Conservation (phyloP, 1,139 yeast genomes). For the Kluyveromyces marxianus region DNA sequence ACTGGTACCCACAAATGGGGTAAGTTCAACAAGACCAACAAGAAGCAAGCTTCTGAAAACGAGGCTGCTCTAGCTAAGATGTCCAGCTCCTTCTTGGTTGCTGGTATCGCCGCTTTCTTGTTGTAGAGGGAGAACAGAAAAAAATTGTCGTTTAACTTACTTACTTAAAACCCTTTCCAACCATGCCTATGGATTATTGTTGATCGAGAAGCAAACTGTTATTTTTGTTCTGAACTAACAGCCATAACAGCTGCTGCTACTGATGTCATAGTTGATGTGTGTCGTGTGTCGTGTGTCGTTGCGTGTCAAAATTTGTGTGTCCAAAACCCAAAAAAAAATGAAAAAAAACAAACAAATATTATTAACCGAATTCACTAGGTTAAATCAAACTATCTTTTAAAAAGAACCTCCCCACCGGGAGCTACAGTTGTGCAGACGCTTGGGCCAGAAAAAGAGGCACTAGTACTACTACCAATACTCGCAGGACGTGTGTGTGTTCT, state of each 20-base stretch:
- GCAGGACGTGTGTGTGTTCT: no score
- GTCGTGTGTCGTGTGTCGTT: slow-evolving; percentile 8
- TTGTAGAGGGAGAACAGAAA: slow-evolving; percentile 18
- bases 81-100: slow-evolving; percentile 18
- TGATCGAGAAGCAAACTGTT: no score
- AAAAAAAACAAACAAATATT: no score
- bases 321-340: not conserved
- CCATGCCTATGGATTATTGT: no score
- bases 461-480: no score
- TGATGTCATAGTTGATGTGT: slow-evolving; percentile 9
- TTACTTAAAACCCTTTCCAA: no score
- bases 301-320: not conserved
- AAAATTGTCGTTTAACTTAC: not conserved
- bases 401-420: no score
- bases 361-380: no score
- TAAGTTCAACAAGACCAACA: slow-evolving; percentile 42
- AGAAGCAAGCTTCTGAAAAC: slow-evolving; percentile 26
- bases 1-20: slow-evolving; percentile 43
- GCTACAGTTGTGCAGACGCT: no score
- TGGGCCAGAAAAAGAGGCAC: no score
- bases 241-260: not conserved
- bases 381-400: no score
- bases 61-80: slow-evolving; percentile 19
- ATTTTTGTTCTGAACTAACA: no score
- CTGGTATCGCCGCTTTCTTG: slow-evolving; percentile 35